Base-by-base conservation (phyloP, 345 rosid species). In the Populus simonii region DNA sequence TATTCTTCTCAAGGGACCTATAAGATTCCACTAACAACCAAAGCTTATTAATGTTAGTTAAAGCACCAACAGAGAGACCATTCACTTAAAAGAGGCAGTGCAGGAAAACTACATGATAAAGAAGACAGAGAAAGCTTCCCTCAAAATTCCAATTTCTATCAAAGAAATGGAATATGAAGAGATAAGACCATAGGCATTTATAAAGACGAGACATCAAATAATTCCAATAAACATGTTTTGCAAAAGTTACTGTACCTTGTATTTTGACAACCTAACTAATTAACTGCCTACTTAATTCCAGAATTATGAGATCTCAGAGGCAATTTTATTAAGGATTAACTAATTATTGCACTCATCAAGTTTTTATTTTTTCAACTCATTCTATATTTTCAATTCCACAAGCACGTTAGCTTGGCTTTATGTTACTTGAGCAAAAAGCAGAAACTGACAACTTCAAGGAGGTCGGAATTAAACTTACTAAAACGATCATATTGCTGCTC, bases 401-500 rank as follows among this genome's bases (percentile, higher is more conserved):
- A 53, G n/a, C 59, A 29, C n/a, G 31, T 74, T n/a, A 45, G 63
- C 47, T 31, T 4, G 0, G 36, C 36, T 33, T 33, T 18, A 20
- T 18, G 22, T 12, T 12, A 53, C 63, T 8, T n/a, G 2, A 51
- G 16, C 17, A 65, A 70, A 17, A 43, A 7, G 73, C 43, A 80
- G 59, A 70, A 13, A 70, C 70, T 31, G 68, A 75, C 29, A 59
- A 55, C 25, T 70, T 47, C 8, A 47, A 63, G 39, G 38, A 78
- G 27, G 53, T 45, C 49, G 15, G 45, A 25, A 45, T 66, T 17
- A 13, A 73, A 87, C 98, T 90, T 86, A 96, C 99, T 91, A 86
- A 96, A 96, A 83, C 99, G 99, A 57, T 77, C 94, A 88, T 93
- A 84, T 75, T 96, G 99, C 3, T 96, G 97, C 85, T 90, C 94